A percentile compares a stretch with the other conserved stretches of the same genome.
Conservation (phyloP, 2,329 filamentous ascomycete species). For the Nemania sp. region DNA sequence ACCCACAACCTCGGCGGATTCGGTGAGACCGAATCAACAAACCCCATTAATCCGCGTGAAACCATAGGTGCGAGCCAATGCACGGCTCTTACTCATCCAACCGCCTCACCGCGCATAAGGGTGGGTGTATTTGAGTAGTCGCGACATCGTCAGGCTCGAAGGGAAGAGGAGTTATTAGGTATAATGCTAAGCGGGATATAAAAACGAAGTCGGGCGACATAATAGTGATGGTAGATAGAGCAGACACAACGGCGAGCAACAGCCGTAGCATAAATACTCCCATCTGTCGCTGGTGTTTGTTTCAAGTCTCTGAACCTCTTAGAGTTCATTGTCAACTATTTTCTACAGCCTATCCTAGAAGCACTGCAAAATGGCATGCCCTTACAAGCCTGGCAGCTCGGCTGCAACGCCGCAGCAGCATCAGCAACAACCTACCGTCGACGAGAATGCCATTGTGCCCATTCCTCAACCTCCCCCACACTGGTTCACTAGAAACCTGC, state of each 20-base stretch:
- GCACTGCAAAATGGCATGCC: slow-evolving; percentile 22
- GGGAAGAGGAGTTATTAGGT: background rate
- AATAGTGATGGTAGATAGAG: background rate
- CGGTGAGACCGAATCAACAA: slow-evolving; percentile 8
- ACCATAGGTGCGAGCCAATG: slow-evolving; percentile 11
- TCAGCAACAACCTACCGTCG: no score
- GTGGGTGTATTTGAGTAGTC: slow-evolving; percentile 1
- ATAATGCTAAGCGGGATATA: slow-evolving; percentile 8
- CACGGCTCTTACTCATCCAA: slow-evolving; percentile 29
- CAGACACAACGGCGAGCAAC: background rate
- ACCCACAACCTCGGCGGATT: background rate
- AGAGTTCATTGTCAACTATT: background rate
- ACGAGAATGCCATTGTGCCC: slow-evolving; percentile 21
- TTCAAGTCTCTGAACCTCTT: background rate
- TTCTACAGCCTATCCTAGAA: background rate
- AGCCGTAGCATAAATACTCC: background rate
- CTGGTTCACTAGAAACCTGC: slow-evolving; percentile 32
- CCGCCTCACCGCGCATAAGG: slow-evolving; percentile 5
- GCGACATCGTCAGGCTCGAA: slow-evolving; percentile 6
- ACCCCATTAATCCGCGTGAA: background rate
- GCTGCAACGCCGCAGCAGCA: slow-evolving; percentile 17
- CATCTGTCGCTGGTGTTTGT: background rate
- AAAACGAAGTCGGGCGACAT: slow-evolving; percentile 3
- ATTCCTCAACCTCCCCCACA: slow-evolving; percentile 34
- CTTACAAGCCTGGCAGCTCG: slow-evolving; percentile 21